Evolutionary conservation across 345 rosid genomes (phyloP).

Genomic region (Syzygium oleosum): DNA sequence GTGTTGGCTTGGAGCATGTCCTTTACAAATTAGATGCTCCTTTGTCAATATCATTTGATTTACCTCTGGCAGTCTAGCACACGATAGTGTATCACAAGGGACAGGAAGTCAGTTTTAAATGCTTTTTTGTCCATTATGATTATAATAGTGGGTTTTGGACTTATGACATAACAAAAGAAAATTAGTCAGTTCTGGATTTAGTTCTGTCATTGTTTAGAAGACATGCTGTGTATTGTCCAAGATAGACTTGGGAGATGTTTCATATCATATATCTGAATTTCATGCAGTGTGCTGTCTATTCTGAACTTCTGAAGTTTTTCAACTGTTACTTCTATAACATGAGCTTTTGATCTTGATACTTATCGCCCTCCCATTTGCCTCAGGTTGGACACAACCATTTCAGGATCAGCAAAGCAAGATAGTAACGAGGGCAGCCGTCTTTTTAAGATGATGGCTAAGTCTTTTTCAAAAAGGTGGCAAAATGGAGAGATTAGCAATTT

Average conservation of each 20-base stretch:
- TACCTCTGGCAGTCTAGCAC: background rate
- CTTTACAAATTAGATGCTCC: background rate
- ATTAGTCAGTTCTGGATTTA: background rate
- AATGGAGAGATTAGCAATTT: constrained; percentile 99
- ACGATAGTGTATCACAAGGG: background rate
- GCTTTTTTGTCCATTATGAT: background rate
- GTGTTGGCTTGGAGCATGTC: background rate
- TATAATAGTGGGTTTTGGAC: background rate
- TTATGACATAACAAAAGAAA: background rate
- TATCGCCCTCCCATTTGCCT: background rate
- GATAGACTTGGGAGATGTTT: background rate
- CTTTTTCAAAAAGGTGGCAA: constrained; percentile 99
- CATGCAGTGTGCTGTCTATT: background rate
- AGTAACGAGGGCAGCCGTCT: constrained; percentile 88
- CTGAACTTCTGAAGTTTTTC: background rate
- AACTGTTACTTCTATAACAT: background rate
- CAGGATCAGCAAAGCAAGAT: constrained; percentile 91
- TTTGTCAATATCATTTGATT: background rate
- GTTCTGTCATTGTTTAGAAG: background rate
- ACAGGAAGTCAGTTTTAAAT: background rate
- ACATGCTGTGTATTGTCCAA: background rate
- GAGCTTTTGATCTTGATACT: background rate
- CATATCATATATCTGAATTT: background rate
- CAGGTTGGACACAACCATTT: constrained; percentile 97
- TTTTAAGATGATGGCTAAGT: constrained; percentile 85